Conservation (phyloP, 78 protist species). For the Polysphondylium violaceum region DNA sequence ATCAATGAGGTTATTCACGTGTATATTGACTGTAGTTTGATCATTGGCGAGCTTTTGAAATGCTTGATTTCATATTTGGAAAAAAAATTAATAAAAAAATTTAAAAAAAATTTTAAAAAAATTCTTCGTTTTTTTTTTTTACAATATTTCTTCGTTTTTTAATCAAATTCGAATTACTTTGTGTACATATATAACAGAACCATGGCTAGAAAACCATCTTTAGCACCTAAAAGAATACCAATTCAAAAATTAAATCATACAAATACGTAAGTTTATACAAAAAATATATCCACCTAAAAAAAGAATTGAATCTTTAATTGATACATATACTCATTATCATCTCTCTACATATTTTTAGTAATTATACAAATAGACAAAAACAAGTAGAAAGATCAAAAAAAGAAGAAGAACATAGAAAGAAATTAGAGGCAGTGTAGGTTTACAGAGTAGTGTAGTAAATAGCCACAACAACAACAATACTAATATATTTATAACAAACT, state of each 20-base stretch:
- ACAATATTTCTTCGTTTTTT: no score
- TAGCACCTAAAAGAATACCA: constrained; percentile 23
- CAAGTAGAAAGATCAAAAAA: constrained; percentile 54
- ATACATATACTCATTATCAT: not conserved
- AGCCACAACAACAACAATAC: not conserved
- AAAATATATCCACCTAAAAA: no score
- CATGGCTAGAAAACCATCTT: constrained; percentile 39
- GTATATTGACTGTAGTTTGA: no score
- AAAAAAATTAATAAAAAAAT: no score
- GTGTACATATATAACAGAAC: not conserved
- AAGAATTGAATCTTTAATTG: no score
- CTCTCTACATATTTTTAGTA: not conserved
- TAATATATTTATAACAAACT: not conserved
- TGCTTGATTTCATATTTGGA: no score
- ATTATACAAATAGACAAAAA: constrained; percentile 57
- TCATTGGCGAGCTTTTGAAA: no score
- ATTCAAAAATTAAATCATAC: constrained; percentile 22
- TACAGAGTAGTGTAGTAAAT: not conserved
- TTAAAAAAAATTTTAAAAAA: no score
- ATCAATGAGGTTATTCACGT: no score
- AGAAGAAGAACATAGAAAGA: constrained; percentile 45
- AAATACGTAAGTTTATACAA: constrained; percentile 7
- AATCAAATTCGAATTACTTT: no score
- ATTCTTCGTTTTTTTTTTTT: no score
- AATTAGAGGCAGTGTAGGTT: constrained; percentile 57